A percentile compares a stretch with the other conserved stretches of the same genome.
These are phyloP conservation scores for Tephrocybe rancida DNA, from an alignment of 768 basidiomycete species.

Conservation along the genomic window DNA sequence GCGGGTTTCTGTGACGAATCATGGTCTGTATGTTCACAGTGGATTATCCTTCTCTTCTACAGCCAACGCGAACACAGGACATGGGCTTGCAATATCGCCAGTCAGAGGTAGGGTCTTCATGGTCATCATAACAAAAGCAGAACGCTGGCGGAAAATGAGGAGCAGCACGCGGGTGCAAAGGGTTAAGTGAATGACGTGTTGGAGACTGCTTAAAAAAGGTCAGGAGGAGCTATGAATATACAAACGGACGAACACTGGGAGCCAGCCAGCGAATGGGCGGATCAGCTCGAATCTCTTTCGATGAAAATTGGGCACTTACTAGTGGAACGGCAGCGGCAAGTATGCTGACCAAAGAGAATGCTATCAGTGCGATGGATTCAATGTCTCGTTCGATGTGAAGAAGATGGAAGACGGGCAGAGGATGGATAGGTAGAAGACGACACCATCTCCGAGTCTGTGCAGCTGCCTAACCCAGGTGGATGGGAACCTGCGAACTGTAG, in stretches of 20 bases:
- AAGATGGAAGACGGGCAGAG: conserved; percentile 27
- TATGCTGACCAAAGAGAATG: conserved; percentile 40
- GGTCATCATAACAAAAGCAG: conserved; percentile 15
- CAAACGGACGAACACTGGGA: conserved; percentile 35
- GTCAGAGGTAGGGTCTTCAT: conserved; percentile 14
- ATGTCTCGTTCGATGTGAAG: not conserved
- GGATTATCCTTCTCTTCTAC: no score
- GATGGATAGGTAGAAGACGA: conserved; percentile 40
- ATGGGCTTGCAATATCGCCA: no score
- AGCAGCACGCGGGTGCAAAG: conserved; percentile 43
- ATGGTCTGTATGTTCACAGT: no score
- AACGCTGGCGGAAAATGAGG: conserved; percentile 35
- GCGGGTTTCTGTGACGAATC: no score
- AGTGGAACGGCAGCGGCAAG: conserved; percentile 38
- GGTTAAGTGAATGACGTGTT: conserved; percentile 44
- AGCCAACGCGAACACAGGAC: no score
- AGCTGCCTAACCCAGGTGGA: conserved; percentile 38
- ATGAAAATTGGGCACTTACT: conserved; percentile 20
- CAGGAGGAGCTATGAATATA: not conserved
- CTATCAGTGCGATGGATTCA: conserved; percentile 24
- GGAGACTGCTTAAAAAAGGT: conserved; percentile 34
- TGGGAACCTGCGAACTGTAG: conserved; percentile 33
- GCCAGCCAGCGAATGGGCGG: conserved; percentile 39
- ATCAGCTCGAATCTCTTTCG: not conserved
- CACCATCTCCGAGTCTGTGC: conserved; percentile 44